Conservation (phyloP, 1,284 basidiomycete species). For the Apiotrichum porosum region DNA sequence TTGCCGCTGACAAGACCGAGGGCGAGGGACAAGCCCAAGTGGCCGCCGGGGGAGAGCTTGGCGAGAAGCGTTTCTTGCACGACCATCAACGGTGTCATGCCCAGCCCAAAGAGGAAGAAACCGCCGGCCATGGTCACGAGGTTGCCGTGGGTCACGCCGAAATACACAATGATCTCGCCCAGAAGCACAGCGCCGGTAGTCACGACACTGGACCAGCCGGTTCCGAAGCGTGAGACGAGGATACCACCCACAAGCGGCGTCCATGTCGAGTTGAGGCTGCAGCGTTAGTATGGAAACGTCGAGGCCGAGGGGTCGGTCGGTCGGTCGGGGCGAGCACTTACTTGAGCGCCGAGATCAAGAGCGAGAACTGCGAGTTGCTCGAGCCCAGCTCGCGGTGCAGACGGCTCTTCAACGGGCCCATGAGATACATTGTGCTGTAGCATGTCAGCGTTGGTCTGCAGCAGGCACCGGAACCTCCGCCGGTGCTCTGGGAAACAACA, state of each 20-base stretch:
- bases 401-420: constrained; percentile 69
- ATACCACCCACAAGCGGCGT: constrained; percentile 68
- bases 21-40: constrained; percentile 71
- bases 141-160: constrained; percentile 16
- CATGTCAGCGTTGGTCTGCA: constrained; percentile 9
- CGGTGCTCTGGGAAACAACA: too few species aligned
- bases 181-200: constrained; percentile 65
- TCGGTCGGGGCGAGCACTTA: constrained; percentile 7
- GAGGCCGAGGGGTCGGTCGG: too few species aligned
- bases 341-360: constrained; percentile 64
- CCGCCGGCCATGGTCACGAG: constrained; percentile 28
- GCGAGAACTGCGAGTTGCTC: constrained; percentile 68
- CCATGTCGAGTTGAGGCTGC: constrained; percentile 70
- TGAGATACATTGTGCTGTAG: constrained; percentile 61
- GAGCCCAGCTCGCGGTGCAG: constrained; percentile 67
- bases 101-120: constrained; percentile 67
- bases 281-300: not conserved
- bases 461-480: too few species aligned
- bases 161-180: constrained; percentile 50
- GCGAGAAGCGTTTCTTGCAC: constrained; percentile 55
- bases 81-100: constrained; percentile 65
- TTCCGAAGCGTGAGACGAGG: constrained; percentile 58
- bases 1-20: constrained; percentile 73
- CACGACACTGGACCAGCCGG: constrained; percentile 55
- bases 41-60: constrained; percentile 63